Conservation (phyloP, 2,329 filamentous ascomycete genomes). For the Pseudopyrenochaeta lycopersici region DNA sequence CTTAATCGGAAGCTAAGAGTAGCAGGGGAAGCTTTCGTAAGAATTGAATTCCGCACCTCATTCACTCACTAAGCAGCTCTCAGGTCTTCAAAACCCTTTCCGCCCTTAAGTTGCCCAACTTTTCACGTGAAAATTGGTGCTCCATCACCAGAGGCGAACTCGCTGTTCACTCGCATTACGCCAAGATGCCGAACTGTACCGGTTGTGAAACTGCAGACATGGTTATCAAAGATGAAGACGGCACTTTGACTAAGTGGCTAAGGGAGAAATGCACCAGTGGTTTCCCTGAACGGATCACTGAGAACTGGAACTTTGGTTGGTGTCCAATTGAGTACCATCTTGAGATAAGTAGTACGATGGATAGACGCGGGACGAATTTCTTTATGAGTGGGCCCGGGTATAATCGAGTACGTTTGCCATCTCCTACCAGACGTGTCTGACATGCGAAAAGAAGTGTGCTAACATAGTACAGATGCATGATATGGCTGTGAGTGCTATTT, state of each 20-base stretch:
- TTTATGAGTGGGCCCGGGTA: conserved; percentile 60
- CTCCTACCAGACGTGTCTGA: neutral
- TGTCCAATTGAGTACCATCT: conserved; percentile 56
- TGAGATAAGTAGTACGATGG: conserved; percentile 62
- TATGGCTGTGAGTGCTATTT: conserved; percentile 26
- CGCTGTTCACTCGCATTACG: conserved; percentile 52
- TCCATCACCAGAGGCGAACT: conserved; percentile 59
- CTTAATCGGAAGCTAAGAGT: conserved; percentile 29
- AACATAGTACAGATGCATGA: conserved; percentile 2
- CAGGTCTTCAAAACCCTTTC: conserved; percentile 57
- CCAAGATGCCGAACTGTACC: conserved; percentile 51
- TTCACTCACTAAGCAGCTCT: neutral
- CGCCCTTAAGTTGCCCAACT: conserved; percentile 44
- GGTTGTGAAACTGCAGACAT: conserved; percentile 60
- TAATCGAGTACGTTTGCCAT: conserved; percentile 27
- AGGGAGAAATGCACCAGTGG: conserved; percentile 14
- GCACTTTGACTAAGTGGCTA: conserved; percentile 47
- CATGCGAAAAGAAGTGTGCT: neutral
- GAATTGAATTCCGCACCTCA: conserved; percentile 12
- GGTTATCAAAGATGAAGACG: conserved; percentile 53
- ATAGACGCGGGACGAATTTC: conserved; percentile 52
- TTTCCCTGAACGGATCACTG: conserved; percentile 43
- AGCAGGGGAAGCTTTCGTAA: conserved; percentile 34
- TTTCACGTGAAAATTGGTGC: conserved; percentile 56
- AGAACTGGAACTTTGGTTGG: conserved; percentile 27